Percentiles rank a stretch among this genome's conserved stretches.
These are phyloP conservation scores for Lentinula raphanica DNA, from an alignment of 768 basidiomycete genomes.

Conservation along the genomic window DNA sequence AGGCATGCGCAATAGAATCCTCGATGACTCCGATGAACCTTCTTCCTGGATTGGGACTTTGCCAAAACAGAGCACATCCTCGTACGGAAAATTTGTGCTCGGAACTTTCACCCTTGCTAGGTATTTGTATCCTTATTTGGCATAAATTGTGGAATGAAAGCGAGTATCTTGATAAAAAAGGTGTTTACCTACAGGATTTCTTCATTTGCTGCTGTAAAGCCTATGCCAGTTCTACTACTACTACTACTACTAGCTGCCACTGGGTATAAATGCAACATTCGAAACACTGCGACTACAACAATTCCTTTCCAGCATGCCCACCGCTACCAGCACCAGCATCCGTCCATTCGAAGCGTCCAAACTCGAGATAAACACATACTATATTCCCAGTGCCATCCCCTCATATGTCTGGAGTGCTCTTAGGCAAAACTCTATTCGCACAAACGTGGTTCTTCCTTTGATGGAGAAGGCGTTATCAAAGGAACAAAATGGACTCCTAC, in stretches of 20 bases:
- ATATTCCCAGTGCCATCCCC: constrained; percentile 25
- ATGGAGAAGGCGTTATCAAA: constrained; percentile 9
- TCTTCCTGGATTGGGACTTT: neutral
- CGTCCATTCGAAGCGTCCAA: neutral
- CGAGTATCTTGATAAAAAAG: neutral
- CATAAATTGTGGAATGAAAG: neutral
- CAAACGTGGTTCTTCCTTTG: constrained; percentile 20
- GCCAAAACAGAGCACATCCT: neutral
- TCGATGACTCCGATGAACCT: neutral
- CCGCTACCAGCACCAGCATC: no score
- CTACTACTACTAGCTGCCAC: no score
- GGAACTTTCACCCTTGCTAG: neutral
- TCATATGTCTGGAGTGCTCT: constrained; percentile 24
- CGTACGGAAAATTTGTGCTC: neutral
- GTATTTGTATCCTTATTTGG: neutral
- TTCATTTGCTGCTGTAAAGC: no score
- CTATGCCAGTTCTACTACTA: no score
- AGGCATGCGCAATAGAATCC: neutral
- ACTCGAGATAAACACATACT: neutral
- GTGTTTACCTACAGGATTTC: neutral
- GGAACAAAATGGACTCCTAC: neutral
- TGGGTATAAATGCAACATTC: no score
- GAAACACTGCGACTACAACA: no score
- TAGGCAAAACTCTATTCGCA: constrained; percentile 19
- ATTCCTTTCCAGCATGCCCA: neutral